Evolutionary conservation across 768 basidiomycete species (phyloP), one percentile per base, ranked within the genome.

Genomic region (Macrolepiota dolichaula): DNA sequence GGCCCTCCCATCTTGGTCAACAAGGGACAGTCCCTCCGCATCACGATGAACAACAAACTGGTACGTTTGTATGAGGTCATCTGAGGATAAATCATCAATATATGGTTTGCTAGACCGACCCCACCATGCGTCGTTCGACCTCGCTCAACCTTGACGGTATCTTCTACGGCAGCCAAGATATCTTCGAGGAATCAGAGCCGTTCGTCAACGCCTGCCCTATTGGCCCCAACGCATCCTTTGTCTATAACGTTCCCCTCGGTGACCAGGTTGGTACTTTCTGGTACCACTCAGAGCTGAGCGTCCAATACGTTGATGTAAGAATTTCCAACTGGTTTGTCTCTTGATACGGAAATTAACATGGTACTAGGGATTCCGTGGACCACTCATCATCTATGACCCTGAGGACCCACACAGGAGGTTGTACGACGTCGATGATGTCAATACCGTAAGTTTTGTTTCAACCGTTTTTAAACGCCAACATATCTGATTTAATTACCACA

Each of bases 131-230:
- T 29, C 76, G 74, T 17, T 68, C 66, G 13, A 17, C 65, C 22
- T 37, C 54, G 27, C 51, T 13, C 52, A 85, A 83, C 77, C 78
- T 63, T 78, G 78, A 78, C 76, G 79, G 62, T 77, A 79, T 25
- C 65, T 65, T 68, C 29, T 63, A 63, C 55, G 57, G 57, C 19
- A 63, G 64, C 32, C 35, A 46, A 27, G 66, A 71, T 40, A 24
- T 59, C 7, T 70, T 61, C 55, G 60, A 54, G 35, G 59, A 61
- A 27, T 1, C 13, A 52, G 59, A 61, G 19, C 59, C 71, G 4
- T 66, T 72, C 47, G 72, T 82, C 9, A 79, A 76, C 11, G 80
- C 82, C 63, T 83, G 82, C 66, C 82, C 82, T 0, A 79, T 83
- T 42, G 62, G 72, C 1, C 72, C 80, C 1, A 66, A 67, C 1